A percentile compares a stretch with the other conserved stretches of the same genome.
phyloP scores from a whole-genome alignment of 345 rosid genomes.

The Salix udensis region DNA sequence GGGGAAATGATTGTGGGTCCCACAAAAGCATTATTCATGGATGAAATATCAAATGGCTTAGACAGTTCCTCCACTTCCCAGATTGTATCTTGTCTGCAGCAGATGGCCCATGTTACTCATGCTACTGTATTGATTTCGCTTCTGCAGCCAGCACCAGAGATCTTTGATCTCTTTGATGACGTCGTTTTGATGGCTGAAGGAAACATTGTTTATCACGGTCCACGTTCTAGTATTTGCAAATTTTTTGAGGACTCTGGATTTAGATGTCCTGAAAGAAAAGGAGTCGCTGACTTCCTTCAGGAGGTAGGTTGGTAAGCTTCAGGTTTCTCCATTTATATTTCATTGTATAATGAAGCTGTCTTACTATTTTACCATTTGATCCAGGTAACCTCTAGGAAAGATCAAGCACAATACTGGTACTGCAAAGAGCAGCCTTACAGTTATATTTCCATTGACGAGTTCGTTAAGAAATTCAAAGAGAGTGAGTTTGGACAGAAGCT shows the following conservation, averaged over 20 bases:
- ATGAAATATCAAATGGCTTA: conserved; percentile 61
- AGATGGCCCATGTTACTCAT: conserved; percentile 50
- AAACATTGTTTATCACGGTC: conserved; percentile 55
- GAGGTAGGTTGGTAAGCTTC: conserved; percentile 31
- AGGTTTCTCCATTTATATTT: background rate
- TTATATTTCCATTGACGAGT: conserved; percentile 38
- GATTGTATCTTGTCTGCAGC: conserved; percentile 54
- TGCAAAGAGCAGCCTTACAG: conserved; percentile 24
- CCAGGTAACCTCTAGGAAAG: conserved; percentile 63
- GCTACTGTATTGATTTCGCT: conserved; percentile 55
- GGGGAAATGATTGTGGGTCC: conserved; percentile 71
- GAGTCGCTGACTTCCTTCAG: conserved; percentile 59
- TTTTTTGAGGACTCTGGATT: conserved; percentile 67
- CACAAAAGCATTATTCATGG: conserved; percentile 60
- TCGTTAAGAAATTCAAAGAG: conserved; percentile 38
- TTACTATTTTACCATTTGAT: background rate
- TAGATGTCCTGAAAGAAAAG: conserved; percentile 59
- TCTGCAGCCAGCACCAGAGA: conserved; percentile 70
- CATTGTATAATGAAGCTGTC: background rate
- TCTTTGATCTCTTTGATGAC: conserved; percentile 61
- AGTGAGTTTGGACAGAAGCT: conserved; percentile 32
- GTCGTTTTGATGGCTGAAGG: conserved; percentile 60
- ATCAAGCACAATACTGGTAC: conserved; percentile 59
- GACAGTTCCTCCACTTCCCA: conserved; percentile 69
- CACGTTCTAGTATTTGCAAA: conserved; percentile 26